Conservation (phyloP, 306 rosid genomes). For the Vigna unguiculata region DNA sequence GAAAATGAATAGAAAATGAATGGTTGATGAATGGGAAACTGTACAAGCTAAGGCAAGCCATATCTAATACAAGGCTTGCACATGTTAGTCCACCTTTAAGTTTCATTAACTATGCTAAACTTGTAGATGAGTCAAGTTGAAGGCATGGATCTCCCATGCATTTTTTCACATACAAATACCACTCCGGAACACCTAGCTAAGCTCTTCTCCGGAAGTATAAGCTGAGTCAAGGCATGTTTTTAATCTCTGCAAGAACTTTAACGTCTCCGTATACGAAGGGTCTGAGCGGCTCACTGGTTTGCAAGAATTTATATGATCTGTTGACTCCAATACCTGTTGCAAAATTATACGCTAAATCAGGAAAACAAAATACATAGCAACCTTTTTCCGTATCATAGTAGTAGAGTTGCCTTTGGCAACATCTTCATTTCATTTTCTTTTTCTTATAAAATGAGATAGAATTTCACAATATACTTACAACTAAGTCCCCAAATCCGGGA, state of each 20-base stretch:
- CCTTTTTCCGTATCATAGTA: no score
- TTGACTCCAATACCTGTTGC: conserved; percentile 91
- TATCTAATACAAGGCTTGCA: conserved; percentile 46
- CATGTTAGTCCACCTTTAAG: conserved; percentile 25
- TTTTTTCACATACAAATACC: conserved; percentile 28
- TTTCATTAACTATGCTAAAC: conserved; percentile 22
- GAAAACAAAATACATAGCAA: no score
- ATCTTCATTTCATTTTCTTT: neutral
- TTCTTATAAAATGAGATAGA: conserved; percentile 32
- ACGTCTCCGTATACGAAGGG: conserved; percentile 83
- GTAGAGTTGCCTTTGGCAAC: no score
- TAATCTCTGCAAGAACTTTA: conserved; percentile 78
- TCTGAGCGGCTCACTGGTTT: conserved; percentile 81
- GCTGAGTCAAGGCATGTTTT: conserved; percentile 51
- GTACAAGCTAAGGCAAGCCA: conserved; percentile 37
- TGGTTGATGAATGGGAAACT: conserved; percentile 27
- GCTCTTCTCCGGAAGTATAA: conserved; percentile 19
- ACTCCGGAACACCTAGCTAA: conserved; percentile 40
- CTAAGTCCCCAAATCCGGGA: conserved; percentile 97
- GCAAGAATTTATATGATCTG: conserved; percentile 95
- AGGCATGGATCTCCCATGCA: conserved; percentile 28
- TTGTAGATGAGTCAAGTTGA: neutral
- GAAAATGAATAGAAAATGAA: conserved; percentile 42
- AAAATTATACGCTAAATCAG: conserved; percentile 36
- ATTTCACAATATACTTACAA: conserved; percentile 69